Conservation (phyloP, 495 filamentous ascomycete species). For the Cairneyella variabilis region DNA sequence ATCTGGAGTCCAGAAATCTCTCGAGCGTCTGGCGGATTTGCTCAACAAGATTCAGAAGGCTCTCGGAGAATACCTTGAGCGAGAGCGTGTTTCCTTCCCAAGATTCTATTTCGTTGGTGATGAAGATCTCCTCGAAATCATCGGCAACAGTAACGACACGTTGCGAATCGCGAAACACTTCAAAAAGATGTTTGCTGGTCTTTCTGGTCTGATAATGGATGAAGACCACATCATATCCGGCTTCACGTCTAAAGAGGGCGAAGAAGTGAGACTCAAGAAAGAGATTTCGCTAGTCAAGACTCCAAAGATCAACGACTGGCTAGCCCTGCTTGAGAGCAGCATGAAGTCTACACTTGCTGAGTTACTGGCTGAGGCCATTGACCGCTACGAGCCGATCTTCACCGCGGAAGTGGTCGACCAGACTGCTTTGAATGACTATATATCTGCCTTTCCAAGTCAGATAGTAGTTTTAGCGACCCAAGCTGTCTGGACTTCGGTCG, state of each 20-base stretch:
- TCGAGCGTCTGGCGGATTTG: slow-evolving; percentile 90
- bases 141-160: slow-evolving; percentile 97
- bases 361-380: slow-evolving; percentile 78
- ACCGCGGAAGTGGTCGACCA: slow-evolving; percentile 59
- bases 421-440: slow-evolving; percentile 67
- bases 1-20: slow-evolving; percentile 87
- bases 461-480: slow-evolving; percentile 96
- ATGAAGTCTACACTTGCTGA: slow-evolving; percentile 96
- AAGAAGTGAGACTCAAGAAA: slow-evolving; percentile 80
- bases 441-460: slow-evolving; percentile 81
- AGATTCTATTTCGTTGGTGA: slow-evolving; percentile 99
- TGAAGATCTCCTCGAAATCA: slow-evolving; percentile 98
- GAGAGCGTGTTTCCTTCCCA: slow-evolving; percentile 93
- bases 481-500: slow-evolving; percentile 83
- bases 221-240: slow-evolving; percentile 85
- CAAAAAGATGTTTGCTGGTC: slow-evolving; percentile 99
- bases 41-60: slow-evolving; percentile 99
- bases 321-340: slow-evolving; percentile 80
- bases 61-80: slow-evolving; percentile 95
- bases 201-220: slow-evolving; percentile 86
- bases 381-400: slow-evolving; percentile 71
- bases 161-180: slow-evolving; percentile 95
- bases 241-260: slow-evolving; percentile 93
- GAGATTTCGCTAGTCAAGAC: slow-evolving; percentile 89
- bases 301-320: slow-evolving; percentile 97